Base-by-base conservation (phyloP, 2,329 filamentous ascomycete genomes). In the Stachybotrys chlorohalonatus region DNA sequence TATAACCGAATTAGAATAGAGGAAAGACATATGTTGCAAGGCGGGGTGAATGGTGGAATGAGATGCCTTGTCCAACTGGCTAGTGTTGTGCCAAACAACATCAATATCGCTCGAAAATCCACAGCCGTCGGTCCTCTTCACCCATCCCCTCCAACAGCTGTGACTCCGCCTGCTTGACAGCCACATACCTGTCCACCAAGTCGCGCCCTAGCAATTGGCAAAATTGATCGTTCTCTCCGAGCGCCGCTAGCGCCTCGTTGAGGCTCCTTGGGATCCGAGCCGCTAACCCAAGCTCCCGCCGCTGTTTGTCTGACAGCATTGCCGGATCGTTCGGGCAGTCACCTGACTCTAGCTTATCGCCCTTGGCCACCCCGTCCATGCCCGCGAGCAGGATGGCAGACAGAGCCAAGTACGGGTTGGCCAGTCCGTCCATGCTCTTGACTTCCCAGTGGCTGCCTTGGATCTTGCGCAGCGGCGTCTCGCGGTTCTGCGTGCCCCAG, bases 401-500 rank as follows among this genome's bases (percentile, higher is more conserved):
- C 52, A 71, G 53, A 16, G 68, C 86, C 1, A 95, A 69, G 64
- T 94, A 95, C 53, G 85, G 81, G 64, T 95, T 95, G 3, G 89
- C 87, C 16, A 90, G 70, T 0, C 89, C 90, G 63, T 95, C 90
- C n/a, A 93, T 64, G 54, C 80, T 83, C 64, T 90, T 86, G 24
- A 95, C 62, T 69, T 95, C 90, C 86, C 89, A 95, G 63, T 90
- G 85, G 17, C 82, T 83, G 2, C 68, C 72, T 3, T 74, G 73
- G 51, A 90, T 79, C 65, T 86, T 85, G 11, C 89, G 80, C 9
- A 95, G 73, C 0, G 89, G 86, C 5, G 83, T 77, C 72, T 93
- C 88, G 16, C 87, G 83, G 67, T 94, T 94, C 70, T 94, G 85
- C 5, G 83, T 87, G 11, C 90, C 90, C 89, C 89, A 95, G 0